Percentiles rank a stretch among this genome's conserved stretches.
Conservation (phyloP, 2,329 filamentous ascomycete species). For the Fusarium nygamai region DNA sequence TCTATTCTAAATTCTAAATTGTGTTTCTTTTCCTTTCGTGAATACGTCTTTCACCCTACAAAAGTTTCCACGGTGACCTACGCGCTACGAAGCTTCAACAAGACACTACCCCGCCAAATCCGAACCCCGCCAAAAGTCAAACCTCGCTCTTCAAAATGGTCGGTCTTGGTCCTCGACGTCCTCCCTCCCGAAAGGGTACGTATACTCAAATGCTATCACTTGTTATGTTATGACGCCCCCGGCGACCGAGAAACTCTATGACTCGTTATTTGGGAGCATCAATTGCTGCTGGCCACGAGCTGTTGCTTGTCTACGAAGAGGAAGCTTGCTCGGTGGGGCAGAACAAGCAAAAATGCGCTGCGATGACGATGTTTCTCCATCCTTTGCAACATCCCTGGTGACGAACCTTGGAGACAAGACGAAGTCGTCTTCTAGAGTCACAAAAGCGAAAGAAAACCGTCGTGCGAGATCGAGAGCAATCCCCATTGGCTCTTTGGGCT, state of each 20-base stretch:
- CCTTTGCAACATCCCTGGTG: not conserved
- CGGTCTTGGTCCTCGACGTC: slow-evolving; percentile 61
- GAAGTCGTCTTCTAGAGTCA: slow-evolving; percentile 15
- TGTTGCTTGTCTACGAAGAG: slow-evolving; percentile 10
- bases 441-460: not conserved
- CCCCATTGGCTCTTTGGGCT: not conserved
- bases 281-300: slow-evolving; percentile 3
- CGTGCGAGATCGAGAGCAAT: not conserved
- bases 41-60: not conserved
- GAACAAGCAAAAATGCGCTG: slow-evolving; percentile 18
- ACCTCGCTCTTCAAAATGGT: slow-evolving; percentile 56
- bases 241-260: not conserved
- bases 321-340: slow-evolving; percentile 24
- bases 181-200: slow-evolving; percentile 73
- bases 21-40: not conserved
- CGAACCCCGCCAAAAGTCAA: slow-evolving; percentile 49
- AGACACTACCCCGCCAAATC: slow-evolving; percentile 50
- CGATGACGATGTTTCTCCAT: slow-evolving; percentile 32
- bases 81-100: slow-evolving; percentile 22
- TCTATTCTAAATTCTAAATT: not conserved
- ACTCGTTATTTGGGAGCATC: not conserved
- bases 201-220: slow-evolving; percentile 40
- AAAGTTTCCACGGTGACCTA: not conserved
- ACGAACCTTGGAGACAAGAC: slow-evolving; percentile 9
- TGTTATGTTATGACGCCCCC: not conserved